These are phyloP conservation scores for Botrytis elliptica DNA, from an alignment of 2,329 filamentous ascomycete genomes.

Conservation along the genomic window DNA sequence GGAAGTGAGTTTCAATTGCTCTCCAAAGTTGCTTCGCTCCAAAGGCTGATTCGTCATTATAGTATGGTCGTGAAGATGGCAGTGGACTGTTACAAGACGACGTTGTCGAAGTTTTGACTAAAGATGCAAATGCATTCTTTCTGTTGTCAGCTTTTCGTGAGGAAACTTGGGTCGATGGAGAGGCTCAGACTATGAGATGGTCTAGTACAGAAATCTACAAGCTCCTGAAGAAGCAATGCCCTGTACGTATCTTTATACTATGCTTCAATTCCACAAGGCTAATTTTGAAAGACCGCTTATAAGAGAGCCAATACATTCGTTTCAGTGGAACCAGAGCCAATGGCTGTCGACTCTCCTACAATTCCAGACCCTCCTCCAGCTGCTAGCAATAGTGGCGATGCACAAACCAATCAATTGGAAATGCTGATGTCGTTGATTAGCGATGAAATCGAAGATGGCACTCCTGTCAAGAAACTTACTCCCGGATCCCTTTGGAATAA, in stretches of 20 bases:
- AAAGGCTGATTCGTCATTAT: neutral
- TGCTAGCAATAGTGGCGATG: neutral
- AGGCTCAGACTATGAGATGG: conserved; percentile 1
- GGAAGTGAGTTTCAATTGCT: conserved; percentile 10
- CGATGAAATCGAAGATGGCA: neutral
- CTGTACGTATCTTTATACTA: neutral
- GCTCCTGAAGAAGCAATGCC: conserved; percentile 15
- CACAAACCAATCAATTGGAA: neutral
- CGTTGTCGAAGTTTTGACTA: conserved; percentile 12
- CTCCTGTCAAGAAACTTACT: conserved; percentile 9
- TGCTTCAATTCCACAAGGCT: neutral
- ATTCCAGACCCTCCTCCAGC: neutral
- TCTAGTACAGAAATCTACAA: conserved; percentile 5
- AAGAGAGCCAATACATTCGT: neutral
- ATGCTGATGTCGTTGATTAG: conserved; percentile 1
- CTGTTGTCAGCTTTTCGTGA: conserved; percentile 14
- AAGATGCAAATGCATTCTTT: conserved; percentile 19
- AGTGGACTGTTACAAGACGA: conserved; percentile 6
- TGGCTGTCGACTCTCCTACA: neutral
- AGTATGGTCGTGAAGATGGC: conserved; percentile 19
- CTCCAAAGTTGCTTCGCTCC: neutral
- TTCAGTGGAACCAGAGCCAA: neutral
- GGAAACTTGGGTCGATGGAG: conserved; percentile 5
- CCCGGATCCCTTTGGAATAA: neutral
- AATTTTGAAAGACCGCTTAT: neutral